A percentile compares a stretch with the other conserved stretches of the same genome.
Evolutionary conservation across 495 filamentous ascomycete genomes (phyloP).

Genomic region (Oleoguttula mirabilis): DNA sequence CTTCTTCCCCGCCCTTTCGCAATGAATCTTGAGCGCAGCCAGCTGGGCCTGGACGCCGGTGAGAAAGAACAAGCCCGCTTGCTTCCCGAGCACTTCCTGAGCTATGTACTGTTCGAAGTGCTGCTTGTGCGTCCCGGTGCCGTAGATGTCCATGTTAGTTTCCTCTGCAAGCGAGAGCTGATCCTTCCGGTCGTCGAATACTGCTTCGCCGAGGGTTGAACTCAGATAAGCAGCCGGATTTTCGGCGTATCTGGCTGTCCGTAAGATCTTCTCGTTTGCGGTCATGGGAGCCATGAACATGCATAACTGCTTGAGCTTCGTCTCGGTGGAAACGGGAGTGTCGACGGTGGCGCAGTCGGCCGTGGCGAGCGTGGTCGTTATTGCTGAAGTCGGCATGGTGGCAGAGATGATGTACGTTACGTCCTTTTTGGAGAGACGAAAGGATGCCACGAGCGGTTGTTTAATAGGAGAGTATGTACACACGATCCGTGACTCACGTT

Average conservation of each 20-base stretch:
- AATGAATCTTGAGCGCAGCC: conserved; percentile 9
- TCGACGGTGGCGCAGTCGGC: too few species aligned
- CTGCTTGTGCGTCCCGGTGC: conserved; percentile 12
- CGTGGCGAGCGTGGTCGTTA: too few species aligned
- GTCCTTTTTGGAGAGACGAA: too few species aligned
- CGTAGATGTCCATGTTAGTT: conserved; percentile 13
- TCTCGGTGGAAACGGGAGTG: too few species aligned
- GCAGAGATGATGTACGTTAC: too few species aligned
- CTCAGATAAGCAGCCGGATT: conserved; percentile 7
- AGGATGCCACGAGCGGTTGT: too few species aligned
- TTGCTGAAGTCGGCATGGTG: too few species aligned
- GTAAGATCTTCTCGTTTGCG: neutral
- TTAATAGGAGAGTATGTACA: too few species aligned
- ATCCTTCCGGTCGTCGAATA: conserved; percentile 4
- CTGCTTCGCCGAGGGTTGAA: conserved; percentile 1
- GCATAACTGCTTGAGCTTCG: neutral
- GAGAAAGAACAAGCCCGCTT: conserved; percentile 14
- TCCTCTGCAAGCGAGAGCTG: conserved; percentile 7
- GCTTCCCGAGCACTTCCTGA: conserved; percentile 9
- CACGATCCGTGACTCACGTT: too few species aligned
- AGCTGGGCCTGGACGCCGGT: conserved; percentile 18
- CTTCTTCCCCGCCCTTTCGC: conserved; percentile 2
- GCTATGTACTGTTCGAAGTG: conserved; percentile 16
- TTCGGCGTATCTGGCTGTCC: conserved; percentile 8
- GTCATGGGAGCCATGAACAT: neutral